Evolutionary conservation across 2,329 filamentous ascomycete species (phyloP).

Genomic region (Talaromyces sp.): DNA sequence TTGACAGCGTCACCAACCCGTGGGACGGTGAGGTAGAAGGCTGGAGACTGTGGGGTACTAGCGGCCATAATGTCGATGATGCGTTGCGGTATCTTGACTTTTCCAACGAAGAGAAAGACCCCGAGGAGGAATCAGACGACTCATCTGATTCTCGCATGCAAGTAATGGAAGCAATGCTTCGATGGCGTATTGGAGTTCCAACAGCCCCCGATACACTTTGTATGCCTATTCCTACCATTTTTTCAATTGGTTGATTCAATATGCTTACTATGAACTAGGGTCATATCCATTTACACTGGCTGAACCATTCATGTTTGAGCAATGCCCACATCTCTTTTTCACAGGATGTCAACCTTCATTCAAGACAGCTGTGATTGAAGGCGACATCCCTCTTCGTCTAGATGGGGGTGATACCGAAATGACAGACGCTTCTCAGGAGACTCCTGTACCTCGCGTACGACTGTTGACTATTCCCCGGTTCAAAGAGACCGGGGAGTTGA

Average conservation of each 20-base stretch:
- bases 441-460: conserved; percentile 69
- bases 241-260: background rate
- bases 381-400: conserved; percentile 34
- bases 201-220: conserved; percentile 95
- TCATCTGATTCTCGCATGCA: conserved; percentile 74
- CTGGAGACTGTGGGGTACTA: conserved; percentile 82
- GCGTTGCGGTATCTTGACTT: conserved; percentile 83
- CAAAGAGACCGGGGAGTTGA: conserved; percentile 72
- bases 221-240: conserved; percentile 54
- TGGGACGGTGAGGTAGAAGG: conserved; percentile 91
- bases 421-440: conserved; percentile 45
- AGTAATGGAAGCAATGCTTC: conserved; percentile 92
- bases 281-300: conserved; percentile 94
- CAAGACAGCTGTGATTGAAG: conserved; percentile 69
- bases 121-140: conserved; percentile 32
- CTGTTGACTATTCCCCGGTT: conserved; percentile 86
- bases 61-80: conserved; percentile 92
- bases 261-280: conserved; percentile 56
- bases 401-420: conserved; percentile 40
- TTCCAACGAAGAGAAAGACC: conserved; percentile 30
- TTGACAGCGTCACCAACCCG: conserved; percentile 89
- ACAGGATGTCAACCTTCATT: conserved; percentile 83
- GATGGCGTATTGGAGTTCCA: conserved; percentile 88
- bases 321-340: conserved; percentile 89
- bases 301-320: conserved; percentile 84